Evolutionary conservation across 306 rosid species (phyloP), one percentile per base, ranked within the genome.

Genomic region (Argentina anserina): DNA sequence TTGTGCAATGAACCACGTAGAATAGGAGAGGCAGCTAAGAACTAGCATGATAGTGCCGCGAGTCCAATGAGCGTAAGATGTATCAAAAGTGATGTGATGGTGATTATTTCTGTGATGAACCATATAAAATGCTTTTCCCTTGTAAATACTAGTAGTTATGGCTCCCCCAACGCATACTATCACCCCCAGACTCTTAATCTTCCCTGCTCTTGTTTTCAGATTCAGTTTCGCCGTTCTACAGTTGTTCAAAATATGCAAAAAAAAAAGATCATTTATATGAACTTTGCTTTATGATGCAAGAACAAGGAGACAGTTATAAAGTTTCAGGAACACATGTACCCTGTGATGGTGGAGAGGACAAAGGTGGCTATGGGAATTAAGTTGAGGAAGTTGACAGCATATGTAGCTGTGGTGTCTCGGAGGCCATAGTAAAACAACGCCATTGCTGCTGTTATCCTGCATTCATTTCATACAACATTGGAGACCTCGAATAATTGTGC

Each of bases 321-420:
- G 37, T 34, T 50, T 23, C 23, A 25, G 25, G 26, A 15, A 37
- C 6, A 4, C 52, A 3, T 15, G 20, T 55, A 87, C 91, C 90
- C 34, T 67, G 42, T 72, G 36, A 86, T 39, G 71, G 80, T 58
- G 2, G 92, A 89, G 33, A 76, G 53, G 15, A 81, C 9, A 73
- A 87, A 92, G 23, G 97, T 89, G 69, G 42, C 77, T 5, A 86
- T 81, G 3, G 92, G 96, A 58, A 89, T 45, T 18, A 89, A 52
- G 81, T 85, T 92, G 60, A 92, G 92, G 67, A 87, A 86, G 53
- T 83, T 87, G 21, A 73, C 61, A 14, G 93, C 78, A 69, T 89
- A 89, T 8, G 97, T 80, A 26, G 96, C 92, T 2, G 91, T 43
- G 15, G 93, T 92, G 75, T 87, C 90, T 69, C 89, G 65, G 9